Evolutionary conservation across 148 eudicot genomes (phyloP).

Genomic region (Camellia japonica): DNA sequence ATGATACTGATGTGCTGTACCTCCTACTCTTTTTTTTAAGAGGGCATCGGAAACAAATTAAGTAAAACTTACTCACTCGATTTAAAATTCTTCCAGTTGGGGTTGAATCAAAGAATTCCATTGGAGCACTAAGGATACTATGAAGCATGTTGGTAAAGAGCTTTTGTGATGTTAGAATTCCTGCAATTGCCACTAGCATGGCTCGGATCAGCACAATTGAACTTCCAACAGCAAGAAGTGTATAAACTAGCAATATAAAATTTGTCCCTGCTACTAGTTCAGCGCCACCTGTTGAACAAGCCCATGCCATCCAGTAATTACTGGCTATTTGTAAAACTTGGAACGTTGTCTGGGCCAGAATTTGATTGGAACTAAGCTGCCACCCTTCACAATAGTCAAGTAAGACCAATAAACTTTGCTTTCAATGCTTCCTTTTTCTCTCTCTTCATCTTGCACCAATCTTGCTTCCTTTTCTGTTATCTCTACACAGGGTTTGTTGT

Average conservation of each 20-base stretch:
- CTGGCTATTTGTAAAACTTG: conserved; percentile 70
- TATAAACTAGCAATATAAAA: conserved; percentile 45
- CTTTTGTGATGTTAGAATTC: conserved; percentile 62
- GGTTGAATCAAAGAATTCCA: conserved; percentile 87
- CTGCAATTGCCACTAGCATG: conserved; percentile 51
- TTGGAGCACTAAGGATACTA: conserved; percentile 68
- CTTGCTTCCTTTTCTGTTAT: conserved; percentile 49
- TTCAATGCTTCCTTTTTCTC: conserved; percentile 87
- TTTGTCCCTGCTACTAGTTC: conserved; percentile 43
- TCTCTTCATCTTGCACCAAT: conserved; percentile 73
- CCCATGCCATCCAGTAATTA: conserved; percentile 95
- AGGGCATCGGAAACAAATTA: neutral
- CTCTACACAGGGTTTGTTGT: conserved; percentile 37
- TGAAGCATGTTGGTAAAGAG: conserved; percentile 64
- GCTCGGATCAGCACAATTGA: conserved; percentile 58
- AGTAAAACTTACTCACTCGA: conserved; percentile 41
- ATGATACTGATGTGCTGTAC: neutral
- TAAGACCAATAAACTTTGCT: conserved; percentile 72
- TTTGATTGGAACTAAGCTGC: conserved; percentile 56
- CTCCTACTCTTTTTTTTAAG: neutral
- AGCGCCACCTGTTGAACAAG: conserved; percentile 53
- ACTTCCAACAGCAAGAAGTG: conserved; percentile 56
- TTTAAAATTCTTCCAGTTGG: conserved; percentile 84
- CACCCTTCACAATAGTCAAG: conserved; percentile 62
- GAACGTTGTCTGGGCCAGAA: conserved; percentile 63